phyloP scores from a whole-genome alignment of 2,329 filamentous ascomycete genomes.

The Verticillium dahliae region DNA sequence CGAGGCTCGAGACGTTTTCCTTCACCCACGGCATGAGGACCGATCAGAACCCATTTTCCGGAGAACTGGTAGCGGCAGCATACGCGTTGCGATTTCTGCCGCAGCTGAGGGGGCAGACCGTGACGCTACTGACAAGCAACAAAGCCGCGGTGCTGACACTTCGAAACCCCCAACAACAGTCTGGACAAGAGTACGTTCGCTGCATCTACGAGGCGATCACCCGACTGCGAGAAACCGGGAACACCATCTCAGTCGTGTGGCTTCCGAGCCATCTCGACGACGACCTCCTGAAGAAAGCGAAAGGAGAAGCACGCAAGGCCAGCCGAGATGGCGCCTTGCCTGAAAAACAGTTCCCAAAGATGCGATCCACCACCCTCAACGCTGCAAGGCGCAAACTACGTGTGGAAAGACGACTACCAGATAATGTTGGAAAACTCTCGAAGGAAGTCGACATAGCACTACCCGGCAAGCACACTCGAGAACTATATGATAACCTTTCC shows the following conservation, averaged over 20 bases:
- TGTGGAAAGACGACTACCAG: conserved; percentile 3
- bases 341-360: not conserved
- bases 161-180: conserved; percentile 11
- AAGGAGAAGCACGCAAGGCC: not conserved
- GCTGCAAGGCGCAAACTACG: not conserved
- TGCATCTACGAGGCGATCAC: conserved; percentile 12
- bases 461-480: conserved; percentile 10
- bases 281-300: not conserved
- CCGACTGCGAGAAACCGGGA: not conserved
- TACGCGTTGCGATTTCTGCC: conserved; percentile 9
- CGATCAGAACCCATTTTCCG: conserved; percentile 13
- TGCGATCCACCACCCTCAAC: not conserved
- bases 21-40: conserved; percentile 11
- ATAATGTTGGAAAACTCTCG: conserved; percentile 8
- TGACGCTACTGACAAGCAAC: conserved; percentile 11
- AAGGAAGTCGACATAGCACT: conserved; percentile 11
- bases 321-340: not conserved
- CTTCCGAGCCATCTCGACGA: not conserved
- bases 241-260: not conserved
- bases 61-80: conserved; percentile 10
- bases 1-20: conserved; percentile 9
- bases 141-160: conserved; percentile 11
- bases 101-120: conserved; percentile 3
- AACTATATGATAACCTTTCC: conserved; percentile 13
- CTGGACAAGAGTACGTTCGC: conserved; percentile 12